Percentiles rank a stretch among this genome's conserved stretches.
phyloP scores from a whole-genome alignment of 139 green algal species.

The Coccomyxa sp. region DNA sequence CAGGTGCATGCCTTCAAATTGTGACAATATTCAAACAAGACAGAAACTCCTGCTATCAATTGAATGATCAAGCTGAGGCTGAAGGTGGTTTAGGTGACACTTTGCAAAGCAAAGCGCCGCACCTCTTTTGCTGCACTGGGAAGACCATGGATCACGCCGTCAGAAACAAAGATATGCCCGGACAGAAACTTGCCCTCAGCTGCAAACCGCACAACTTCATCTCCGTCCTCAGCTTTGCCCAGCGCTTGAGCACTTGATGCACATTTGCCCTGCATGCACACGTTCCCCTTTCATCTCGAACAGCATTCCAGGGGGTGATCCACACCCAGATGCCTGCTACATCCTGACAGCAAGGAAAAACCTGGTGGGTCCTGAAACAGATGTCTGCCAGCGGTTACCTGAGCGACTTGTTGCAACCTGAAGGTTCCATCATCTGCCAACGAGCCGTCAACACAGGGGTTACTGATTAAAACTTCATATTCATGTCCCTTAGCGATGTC shows the following conservation, averaged over 20 bases:
- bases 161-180: not conserved
- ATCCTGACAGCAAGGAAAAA: not conserved
- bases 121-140: conserved; percentile 5
- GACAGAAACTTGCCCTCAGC: conserved; percentile 3
- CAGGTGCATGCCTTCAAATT: not conserved
- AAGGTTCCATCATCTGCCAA: not conserved
- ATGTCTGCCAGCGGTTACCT: not conserved
- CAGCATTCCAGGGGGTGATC: too few species aligned
- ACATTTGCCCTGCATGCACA: not conserved
- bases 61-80: not conserved
- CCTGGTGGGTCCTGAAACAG: not conserved
- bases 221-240: not conserved
- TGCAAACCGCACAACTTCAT: not conserved
- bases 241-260: not conserved
- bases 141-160: conserved; percentile 1
- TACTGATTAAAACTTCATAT: not conserved
- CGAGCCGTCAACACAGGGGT: conserved; percentile 1
- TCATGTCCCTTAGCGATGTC: conserved; percentile 9
- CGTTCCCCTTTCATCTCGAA: not conserved
- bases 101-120: not conserved
- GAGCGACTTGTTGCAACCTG: conserved; percentile 1
- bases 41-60: not conserved
- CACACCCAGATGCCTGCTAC: not conserved
- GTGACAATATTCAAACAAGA: not conserved
- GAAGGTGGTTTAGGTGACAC: not conserved